phyloP scores from a whole-genome alignment of 2,329 filamentous ascomycete genomes.

The Colletotrichum sp. region DNA sequence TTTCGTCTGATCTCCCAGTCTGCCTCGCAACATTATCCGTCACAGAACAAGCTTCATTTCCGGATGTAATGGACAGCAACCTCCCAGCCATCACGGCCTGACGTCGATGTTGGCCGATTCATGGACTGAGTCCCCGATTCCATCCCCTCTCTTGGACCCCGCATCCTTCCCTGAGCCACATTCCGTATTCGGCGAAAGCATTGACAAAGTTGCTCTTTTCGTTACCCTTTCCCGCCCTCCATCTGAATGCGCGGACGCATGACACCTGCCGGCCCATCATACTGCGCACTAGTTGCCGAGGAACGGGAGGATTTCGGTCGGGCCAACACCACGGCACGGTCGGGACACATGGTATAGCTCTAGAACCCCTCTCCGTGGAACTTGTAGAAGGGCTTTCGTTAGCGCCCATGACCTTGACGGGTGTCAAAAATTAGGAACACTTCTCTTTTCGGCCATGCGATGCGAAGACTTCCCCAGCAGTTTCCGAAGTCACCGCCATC shows the following conservation, averaged over 20 bases:
- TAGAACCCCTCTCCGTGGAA: neutral
- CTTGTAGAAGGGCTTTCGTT: neutral
- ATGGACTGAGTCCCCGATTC: neutral
- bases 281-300: neutral
- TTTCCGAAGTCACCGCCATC: neutral
- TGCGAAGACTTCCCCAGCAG: neutral
- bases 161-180: neutral
- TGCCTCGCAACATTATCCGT: neutral
- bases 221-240: neutral
- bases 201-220: neutral
- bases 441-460: neutral
- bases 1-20: neutral
- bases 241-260: neutral
- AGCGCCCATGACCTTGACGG: neutral
- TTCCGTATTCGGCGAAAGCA: neutral
- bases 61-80: neutral
- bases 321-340: neutral
- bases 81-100: neutral
- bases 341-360: neutral
- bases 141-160: neutral
- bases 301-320: neutral
- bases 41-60: neutral
- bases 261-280: slow-evolving; percentile 13
- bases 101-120: neutral
- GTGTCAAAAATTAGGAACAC: slow-evolving; percentile 1